Evolutionary conservation across 805 yeast species (phyloP), one percentile per base, ranked within the genome.

Genomic region (Monosporozyma aerobia): DNA sequence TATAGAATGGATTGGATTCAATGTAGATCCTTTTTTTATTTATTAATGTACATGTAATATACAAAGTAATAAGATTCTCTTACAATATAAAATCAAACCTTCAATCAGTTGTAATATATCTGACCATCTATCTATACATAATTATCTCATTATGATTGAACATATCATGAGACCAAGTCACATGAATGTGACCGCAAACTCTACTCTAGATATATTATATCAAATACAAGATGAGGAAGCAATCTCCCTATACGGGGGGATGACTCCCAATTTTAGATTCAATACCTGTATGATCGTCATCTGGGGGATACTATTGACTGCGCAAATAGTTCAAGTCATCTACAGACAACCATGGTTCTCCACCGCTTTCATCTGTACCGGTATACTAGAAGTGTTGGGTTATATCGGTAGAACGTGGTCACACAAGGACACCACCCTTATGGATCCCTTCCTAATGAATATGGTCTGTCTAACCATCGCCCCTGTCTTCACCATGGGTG

Each of bases 401-500:
- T 89, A 85, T 63, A 64, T 77, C 8, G 88, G 82, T 3, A 70
- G 96, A 51, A 63, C 76, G 1, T 57, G 77, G 51, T 73, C 83
- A 2, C 73, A 76, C 19, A 57, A 63, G 45, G 63, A 77, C 56
- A 63, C 66, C 2, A 40, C 56, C 14, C 61, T 69, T 39, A 56
- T 68, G 43, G 65, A 74, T 49, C 70, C 74, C 30, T 89, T 75
- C 61, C 62, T 85, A 44, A 68, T 82, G 59, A 95, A 89, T 65
- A 77, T 84, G 56, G 77, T 82, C 52, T 74, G 83, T 60, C 69
- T 88, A 52, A 87, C 92, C 0, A 68, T 89, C 48, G 92, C 88
- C 0, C 96, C 96, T 0, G 88, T 87, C 22, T 85, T 89, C 65
- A 72, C 86, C 46, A 85, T 87, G 87, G 96, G 86, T 3, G 96